A percentile compares a stretch with the other conserved stretches of the same genome.
Evolutionary conservation across 73 alveolate species (phyloP).

Genomic region (Blepharisma stoltei): DNA sequence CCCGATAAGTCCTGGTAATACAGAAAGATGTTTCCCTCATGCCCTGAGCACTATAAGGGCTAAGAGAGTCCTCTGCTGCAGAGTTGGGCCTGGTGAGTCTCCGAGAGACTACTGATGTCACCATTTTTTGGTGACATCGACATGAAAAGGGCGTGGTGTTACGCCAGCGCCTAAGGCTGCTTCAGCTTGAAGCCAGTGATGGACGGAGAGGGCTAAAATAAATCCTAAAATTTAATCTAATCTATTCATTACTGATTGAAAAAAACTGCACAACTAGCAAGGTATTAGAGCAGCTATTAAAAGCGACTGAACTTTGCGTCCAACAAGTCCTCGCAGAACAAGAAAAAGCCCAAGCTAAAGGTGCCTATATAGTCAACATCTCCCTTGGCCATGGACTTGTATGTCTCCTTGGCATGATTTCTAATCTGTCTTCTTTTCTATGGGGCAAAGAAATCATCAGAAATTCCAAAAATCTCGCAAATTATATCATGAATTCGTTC

Average conservation of each 20-base stretch:
- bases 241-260: not conserved
- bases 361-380: constrained; percentile 18
- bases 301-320: not conserved
- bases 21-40: too few species aligned
- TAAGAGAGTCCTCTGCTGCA: too few species aligned
- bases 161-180: too few species aligned
- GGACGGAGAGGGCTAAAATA: too few species aligned
- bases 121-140: too few species aligned
- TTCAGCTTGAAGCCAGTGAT: too few species aligned
- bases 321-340: not conserved
- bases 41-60: too few species aligned
- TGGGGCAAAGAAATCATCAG: constrained; percentile 5
- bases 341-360: constrained; percentile 22
- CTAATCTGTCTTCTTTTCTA: not conserved
- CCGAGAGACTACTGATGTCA: too few species aligned
- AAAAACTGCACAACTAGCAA: not conserved
- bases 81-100: too few species aligned
- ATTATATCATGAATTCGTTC: constrained; percentile 36
- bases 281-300: not conserved
- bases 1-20: too few species aligned
- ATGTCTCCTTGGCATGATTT: not conserved
- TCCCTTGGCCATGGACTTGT: constrained; percentile 26
- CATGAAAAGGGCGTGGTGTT: too few species aligned
- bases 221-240: too few species aligned
- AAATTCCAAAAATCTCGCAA: not conserved